Percentiles rank a stretch among this genome's conserved stretches.
Evolutionary conservation across 257 asterid species (phyloP).

Genomic region (Solanum arcanum): DNA sequence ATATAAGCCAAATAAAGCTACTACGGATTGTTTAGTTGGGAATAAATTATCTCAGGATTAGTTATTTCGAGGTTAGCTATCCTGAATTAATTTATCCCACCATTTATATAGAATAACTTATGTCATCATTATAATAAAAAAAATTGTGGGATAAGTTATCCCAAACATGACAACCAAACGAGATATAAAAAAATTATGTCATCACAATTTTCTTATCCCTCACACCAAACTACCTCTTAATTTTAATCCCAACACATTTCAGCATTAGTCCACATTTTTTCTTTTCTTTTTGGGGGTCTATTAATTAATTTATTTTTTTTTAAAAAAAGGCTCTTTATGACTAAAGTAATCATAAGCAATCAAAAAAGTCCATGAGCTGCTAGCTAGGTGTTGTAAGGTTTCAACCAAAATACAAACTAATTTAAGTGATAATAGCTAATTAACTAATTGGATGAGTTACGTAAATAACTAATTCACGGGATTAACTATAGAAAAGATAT

Average conservation of each 20-base stretch:
- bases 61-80: no score
- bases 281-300: background rate
- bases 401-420: background rate
- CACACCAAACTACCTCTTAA: no score
- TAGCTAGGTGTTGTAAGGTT: background rate
- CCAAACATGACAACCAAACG: no score
- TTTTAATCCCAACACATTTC: background rate
- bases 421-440: background rate
- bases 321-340: background rate
- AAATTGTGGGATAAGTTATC: fast-evolving
- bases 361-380: background rate
- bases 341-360: background rate
- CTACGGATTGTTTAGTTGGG: fast-evolving
- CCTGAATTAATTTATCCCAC: fast-evolving
- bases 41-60: no score
- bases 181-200: no score
- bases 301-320: no score
- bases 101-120: no score
- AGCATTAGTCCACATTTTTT: background rate
- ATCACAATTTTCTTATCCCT: no score
- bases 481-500: background rate
- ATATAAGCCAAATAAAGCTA: background rate
- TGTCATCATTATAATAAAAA: no score
- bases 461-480: background rate
- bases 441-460: background rate